A percentile compares a stretch with the other conserved stretches of the same genome.
phyloP scores from a whole-genome alignment of 768 basidiomycete species.

The Nidularia pulvinata region DNA sequence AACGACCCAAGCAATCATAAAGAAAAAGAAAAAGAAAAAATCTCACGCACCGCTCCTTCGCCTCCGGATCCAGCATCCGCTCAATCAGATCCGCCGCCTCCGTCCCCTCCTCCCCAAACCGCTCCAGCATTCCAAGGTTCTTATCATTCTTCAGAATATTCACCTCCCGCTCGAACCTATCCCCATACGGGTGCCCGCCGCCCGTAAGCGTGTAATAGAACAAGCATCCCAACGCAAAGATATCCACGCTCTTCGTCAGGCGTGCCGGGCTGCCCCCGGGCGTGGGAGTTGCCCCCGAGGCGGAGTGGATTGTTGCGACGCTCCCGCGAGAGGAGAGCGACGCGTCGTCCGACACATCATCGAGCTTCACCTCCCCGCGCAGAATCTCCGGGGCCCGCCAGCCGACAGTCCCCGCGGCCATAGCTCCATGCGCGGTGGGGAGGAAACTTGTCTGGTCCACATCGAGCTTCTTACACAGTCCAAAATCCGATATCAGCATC shows the following conservation, averaged over 20 bases:
- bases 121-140: conserved; percentile 66
- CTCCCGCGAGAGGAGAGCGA: conserved; percentile 71
- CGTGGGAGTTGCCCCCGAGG: conserved; percentile 20
- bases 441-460: conserved; percentile 96
- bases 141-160: conserved; percentile 90
- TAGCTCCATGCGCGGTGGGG: conserved; percentile 87
- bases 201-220: conserved; percentile 92
- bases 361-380: conserved; percentile 90
- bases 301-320: conserved; percentile 46
- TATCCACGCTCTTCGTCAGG: conserved; percentile 94
- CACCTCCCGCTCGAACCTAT: conserved; percentile 89
- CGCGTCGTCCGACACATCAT: conserved; percentile 70
- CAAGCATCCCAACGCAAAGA: conserved; percentile 94
- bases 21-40: not conserved
- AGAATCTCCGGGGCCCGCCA: conserved; percentile 99
- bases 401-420: conserved; percentile 92
- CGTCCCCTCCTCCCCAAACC: conserved; percentile 91
- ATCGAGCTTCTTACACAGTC: conserved; percentile 94
- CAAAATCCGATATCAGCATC: conserved; percentile 97
- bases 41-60: conserved; percentile 63
- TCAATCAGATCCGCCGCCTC: conserved; percentile 85
- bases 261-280: conserved; percentile 53
- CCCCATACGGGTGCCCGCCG: conserved; percentile 94
- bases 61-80: conserved; percentile 78
- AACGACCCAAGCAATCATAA: not conserved